Evolutionary conservation across 2,329 filamentous ascomycete species (phyloP).

Genomic region (Fusarium siculi): DNA sequence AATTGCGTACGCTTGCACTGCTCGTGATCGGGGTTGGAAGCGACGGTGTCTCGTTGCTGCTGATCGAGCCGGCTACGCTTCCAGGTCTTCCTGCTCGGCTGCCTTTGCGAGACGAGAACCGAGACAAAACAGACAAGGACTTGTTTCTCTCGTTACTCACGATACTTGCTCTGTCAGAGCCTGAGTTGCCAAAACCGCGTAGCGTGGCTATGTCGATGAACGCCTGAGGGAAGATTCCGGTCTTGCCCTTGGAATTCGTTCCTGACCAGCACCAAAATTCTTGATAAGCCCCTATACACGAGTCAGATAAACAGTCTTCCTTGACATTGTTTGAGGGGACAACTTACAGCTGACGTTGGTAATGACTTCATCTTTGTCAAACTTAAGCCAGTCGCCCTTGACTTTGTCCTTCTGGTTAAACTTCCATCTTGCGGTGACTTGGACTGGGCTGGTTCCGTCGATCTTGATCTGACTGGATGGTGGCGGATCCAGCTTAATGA

Average conservation of each 20-base stretch:
- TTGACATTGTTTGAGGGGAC: too few relatives aligned
- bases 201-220: conserved; percentile 60
- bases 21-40: conserved; percentile 29
- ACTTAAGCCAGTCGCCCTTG: conserved; percentile 63
- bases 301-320: conserved; percentile 13
- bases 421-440: conserved; percentile 64
- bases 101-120: conserved; percentile 48
- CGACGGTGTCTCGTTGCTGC: conserved; percentile 45
- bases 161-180: conserved; percentile 45
- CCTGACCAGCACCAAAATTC: conserved; percentile 69
- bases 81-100: conserved; percentile 44
- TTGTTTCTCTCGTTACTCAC: conserved; percentile 51
- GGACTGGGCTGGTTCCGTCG: conserved; percentile 58
- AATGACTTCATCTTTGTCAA: conserved; percentile 74
- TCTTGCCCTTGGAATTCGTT: conserved; percentile 62
- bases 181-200: conserved; percentile 48
- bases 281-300: conserved; percentile 53
- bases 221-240: conserved; percentile 63
- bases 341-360: conserved; percentile 70
- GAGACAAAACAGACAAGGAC: conserved; percentile 48
- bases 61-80: conserved; percentile 49
- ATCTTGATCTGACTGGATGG: conserved; percentile 58
- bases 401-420: conserved; percentile 57
- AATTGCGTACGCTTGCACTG: conserved; percentile 12
- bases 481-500: conserved; percentile 60